These are phyloP conservation scores for Cylindrodendrum hubeiense DNA, from an alignment of 2,329 filamentous ascomycete genomes.

Conservation along the genomic window DNA sequence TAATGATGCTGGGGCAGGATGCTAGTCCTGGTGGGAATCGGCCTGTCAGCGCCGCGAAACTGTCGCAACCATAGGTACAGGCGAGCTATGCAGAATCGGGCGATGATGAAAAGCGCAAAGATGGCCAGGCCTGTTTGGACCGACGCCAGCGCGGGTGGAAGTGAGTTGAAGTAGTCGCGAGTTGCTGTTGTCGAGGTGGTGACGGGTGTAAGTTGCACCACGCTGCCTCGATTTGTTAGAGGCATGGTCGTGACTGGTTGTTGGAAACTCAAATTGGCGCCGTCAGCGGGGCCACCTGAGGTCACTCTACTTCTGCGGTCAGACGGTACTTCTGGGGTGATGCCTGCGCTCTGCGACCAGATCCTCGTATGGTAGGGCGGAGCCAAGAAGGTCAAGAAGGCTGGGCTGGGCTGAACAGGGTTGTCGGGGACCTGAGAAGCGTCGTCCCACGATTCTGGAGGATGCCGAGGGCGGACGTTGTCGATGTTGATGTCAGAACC, in stretches of 20 bases:
- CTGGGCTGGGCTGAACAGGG: conserved; percentile 42
- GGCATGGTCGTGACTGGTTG: conserved; percentile 48
- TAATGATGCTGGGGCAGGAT: conserved; percentile 33
- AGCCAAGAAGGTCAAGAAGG: conserved; percentile 40
- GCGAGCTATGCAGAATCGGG: conserved; percentile 45
- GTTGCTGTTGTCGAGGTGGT: conserved; percentile 40
- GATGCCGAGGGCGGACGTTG: conserved; percentile 13
- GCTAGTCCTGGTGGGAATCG: conserved; percentile 31
- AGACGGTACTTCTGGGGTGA: conserved; percentile 48
- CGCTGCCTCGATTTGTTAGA: conserved; percentile 47
- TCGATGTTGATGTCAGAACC: conserved; percentile 13
- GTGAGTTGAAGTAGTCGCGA: conserved; percentile 47
- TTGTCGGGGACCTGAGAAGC: conserved; percentile 38
- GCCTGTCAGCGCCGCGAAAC: conserved; percentile 39
- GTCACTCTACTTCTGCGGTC: conserved; percentile 51
- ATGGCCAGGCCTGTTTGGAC: conserved; percentile 47
- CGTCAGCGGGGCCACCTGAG: conserved; percentile 48
- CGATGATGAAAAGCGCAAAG: conserved; percentile 52
- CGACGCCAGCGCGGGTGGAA: conserved; percentile 46
- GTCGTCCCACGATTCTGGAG: conserved; percentile 12
- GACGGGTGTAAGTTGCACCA: conserved; percentile 47
- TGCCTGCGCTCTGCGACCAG: conserved; percentile 45
- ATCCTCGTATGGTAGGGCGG: conserved; percentile 46
- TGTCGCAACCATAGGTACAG: conserved; percentile 45
- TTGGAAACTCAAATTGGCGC: conserved; percentile 47